A percentile compares a stretch with the other conserved stretches of the same genome.
Evolutionary conservation across 2,329 filamentous ascomycete species (phyloP).

Genomic region (Mycocentrospora acerina): DNA sequence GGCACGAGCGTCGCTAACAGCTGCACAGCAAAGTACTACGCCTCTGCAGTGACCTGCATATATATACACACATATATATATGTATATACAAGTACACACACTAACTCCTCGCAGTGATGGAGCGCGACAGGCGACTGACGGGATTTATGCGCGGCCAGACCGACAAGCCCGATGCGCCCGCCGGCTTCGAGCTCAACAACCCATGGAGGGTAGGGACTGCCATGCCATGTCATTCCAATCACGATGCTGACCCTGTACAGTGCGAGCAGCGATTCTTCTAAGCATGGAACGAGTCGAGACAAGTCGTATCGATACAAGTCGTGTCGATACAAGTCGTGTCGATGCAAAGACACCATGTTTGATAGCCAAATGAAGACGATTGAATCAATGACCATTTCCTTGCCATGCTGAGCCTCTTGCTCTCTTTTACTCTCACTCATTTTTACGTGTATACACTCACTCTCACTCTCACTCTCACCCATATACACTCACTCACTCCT

Average conservation of each 20-base stretch:
- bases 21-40: slow-evolving; percentile 56
- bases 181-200: slow-evolving; percentile 67
- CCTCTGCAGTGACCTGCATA: slow-evolving; percentile 33
- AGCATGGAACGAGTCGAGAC: slow-evolving; percentile 12
- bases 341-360: slow-evolving; percentile 8
- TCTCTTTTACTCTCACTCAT: no score
- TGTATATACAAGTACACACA: no score
- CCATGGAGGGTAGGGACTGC: slow-evolving; percentile 61
- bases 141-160: slow-evolving; percentile 63
- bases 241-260: slow-evolving; percentile 34
- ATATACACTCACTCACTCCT: no score
- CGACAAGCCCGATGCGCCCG: slow-evolving; percentile 59
- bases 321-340: no score
- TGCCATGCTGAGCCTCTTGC: slow-evolving; percentile 1
- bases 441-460: no score
- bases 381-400: slow-evolving; percentile 13
- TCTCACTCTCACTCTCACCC: no score
- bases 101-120: slow-evolving; percentile 59
- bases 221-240: not conserved
- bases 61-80: no score
- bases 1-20: slow-evolving; percentile 43
- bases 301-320: no score
- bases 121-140: slow-evolving; percentile 64
- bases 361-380: slow-evolving; percentile 14
- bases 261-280: slow-evolving; percentile 43